A percentile compares a stretch with the other conserved stretches of the same genome.
phyloP scores from a whole-genome alignment of 495 filamentous ascomycete genomes.

The Podospora pseudoanserina region DNA sequence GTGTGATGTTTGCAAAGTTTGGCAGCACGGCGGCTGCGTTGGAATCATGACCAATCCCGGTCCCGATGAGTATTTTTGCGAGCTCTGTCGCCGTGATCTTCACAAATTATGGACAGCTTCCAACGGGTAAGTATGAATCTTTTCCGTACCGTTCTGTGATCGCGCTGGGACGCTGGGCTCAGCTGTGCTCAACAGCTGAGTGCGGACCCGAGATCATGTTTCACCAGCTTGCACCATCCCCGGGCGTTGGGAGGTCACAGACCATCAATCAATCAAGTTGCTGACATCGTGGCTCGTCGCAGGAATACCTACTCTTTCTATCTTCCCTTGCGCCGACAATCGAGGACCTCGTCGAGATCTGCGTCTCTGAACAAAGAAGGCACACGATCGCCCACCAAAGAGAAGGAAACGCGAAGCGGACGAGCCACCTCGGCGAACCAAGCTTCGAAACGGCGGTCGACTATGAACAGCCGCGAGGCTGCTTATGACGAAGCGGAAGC shows the following conservation, averaged over 20 bases:
- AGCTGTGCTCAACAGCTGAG: conserved; percentile 22
- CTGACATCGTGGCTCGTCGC: conserved; percentile 34
- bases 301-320: conserved; percentile 57
- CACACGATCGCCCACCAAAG: conserved; percentile 46
- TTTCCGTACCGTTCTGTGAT: conserved; percentile 13
- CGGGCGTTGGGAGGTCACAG: neutral
- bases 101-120: conserved; percentile 74
- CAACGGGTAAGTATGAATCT: conserved; percentile 69
- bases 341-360: conserved; percentile 49
- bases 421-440: conserved; percentile 45
- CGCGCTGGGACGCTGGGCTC: conserved; percentile 21
- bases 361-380: conserved; percentile 57
- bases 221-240: conserved; percentile 13
- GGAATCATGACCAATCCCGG: conserved; percentile 92
- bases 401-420: conserved; percentile 45
- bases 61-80: conserved; percentile 97
- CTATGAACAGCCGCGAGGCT: conserved; percentile 95
- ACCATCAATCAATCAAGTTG: conserved; percentile 3
- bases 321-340: conserved; percentile 49
- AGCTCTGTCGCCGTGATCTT: conserved; percentile 85
- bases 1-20: conserved; percentile 96
- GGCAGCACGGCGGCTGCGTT: conserved; percentile 98
- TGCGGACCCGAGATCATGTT: conserved; percentile 27
- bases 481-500: conserved; percentile 95
- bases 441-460: conserved; percentile 80